Percentiles rank a stretch among this genome's conserved stretches.
Conservation (phyloP, 306 rosid genomes). For the Astragalus glycyphyllos region DNA sequence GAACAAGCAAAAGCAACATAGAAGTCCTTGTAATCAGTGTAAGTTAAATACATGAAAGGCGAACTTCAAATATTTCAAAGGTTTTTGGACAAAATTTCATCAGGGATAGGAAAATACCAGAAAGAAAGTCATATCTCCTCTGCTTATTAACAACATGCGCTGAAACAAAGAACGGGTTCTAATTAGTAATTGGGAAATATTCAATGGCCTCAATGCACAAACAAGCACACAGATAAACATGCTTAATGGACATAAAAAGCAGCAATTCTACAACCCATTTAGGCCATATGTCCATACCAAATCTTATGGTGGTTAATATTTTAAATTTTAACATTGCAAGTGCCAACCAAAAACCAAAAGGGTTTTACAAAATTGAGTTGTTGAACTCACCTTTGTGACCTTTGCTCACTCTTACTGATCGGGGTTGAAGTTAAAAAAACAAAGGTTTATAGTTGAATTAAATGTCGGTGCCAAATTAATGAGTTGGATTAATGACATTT, state of each 20-base stretch:
- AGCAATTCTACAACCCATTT: not conserved
- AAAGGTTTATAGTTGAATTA: constrained; percentile 20
- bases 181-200: constrained; percentile 32
- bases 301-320: constrained; percentile 1
- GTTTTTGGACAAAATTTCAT: constrained; percentile 20
- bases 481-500: constrained; percentile 19
- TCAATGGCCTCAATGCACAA: constrained; percentile 29
- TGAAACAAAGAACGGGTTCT: constrained; percentile 53
- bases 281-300: not conserved
- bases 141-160: constrained; percentile 74
- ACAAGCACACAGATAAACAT: constrained; percentile 16
- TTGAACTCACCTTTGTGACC: constrained; percentile 25
- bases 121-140: constrained; percentile 85
- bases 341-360: not conserved
- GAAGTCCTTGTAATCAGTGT: constrained; percentile 19
- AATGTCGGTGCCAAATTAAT: constrained; percentile 23
- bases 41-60: constrained; percentile 29
- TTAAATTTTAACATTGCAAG: constrained; percentile 26
- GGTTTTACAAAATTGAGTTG: constrained; percentile 8
- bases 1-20: constrained; percentile 32
- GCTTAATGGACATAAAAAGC: constrained; percentile 11
- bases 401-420: constrained; percentile 19
- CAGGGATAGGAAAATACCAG: constrained; percentile 59
- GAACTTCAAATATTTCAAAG: constrained; percentile 23
- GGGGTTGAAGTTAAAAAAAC: not conserved